These are phyloP conservation scores for Avicennia marina DNA, from an alignment of 257 asterid genomes.

Conservation along the genomic window DNA sequence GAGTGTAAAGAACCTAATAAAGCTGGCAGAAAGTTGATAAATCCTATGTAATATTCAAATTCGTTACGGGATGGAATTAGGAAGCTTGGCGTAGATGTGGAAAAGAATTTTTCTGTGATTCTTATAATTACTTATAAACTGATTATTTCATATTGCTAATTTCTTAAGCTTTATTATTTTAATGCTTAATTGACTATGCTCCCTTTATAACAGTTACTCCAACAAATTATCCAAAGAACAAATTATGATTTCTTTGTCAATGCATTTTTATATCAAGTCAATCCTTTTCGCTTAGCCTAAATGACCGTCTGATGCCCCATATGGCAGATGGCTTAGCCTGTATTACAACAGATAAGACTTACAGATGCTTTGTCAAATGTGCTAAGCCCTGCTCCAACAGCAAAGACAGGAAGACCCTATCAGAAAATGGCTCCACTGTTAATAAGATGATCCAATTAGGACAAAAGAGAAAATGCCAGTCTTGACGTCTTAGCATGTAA, in stretches of 20 bases:
- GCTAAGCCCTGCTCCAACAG: constrained; percentile 6
- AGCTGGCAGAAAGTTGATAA: no score
- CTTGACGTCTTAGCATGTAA: background rate
- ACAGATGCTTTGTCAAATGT: constrained; percentile 12
- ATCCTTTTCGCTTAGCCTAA: background rate
- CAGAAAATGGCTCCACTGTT: constrained; percentile 7
- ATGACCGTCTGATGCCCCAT: background rate
- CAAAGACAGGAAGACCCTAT: constrained; percentile 13
- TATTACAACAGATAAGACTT: background rate
- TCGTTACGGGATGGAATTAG: no score
- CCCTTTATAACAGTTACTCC: background rate
- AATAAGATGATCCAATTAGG: background rate
- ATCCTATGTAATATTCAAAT: no score
- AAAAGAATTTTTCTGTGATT: no score
- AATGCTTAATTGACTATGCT: background rate
- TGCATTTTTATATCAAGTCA: background rate
- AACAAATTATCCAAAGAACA: background rate
- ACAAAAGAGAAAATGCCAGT: background rate
- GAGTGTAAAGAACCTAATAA: no score
- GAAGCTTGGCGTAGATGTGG: no score
- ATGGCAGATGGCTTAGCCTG: no score
- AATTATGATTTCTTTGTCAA: background rate
- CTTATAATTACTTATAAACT: no score
- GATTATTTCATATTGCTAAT: background rate
- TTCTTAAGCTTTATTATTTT: no score